phyloP scores from a whole-genome alignment of 2,329 filamentous ascomycete species.

The Fusarium lateritium region DNA sequence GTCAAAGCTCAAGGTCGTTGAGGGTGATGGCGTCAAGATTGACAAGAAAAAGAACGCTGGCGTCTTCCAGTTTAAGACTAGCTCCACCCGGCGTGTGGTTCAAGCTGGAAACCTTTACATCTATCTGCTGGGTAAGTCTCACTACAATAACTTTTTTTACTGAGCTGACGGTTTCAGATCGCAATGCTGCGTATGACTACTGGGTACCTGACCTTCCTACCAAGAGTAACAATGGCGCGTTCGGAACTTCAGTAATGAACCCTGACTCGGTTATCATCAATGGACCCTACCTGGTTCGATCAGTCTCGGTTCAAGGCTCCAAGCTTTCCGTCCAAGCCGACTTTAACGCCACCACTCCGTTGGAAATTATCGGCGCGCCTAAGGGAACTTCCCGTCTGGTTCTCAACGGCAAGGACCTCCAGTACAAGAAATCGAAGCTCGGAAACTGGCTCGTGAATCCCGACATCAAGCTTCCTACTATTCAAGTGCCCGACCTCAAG shows the following conservation, averaged over 20 bases:
- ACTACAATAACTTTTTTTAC: fast-evolving
- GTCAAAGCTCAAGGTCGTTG: slow-evolving; percentile 25
- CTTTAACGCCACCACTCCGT: slow-evolving; percentile 75
- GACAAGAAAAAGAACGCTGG: slow-evolving; percentile 36
- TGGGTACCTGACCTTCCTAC: slow-evolving; percentile 73
- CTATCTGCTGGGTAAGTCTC: slow-evolving; percentile 55
- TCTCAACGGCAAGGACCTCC: slow-evolving; percentile 58
- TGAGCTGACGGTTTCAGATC: slow-evolving; percentile 57
- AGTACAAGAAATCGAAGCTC: slow-evolving; percentile 56
- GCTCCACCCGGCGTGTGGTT: slow-evolving; percentile 49
- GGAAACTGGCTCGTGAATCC: slow-evolving; percentile 67
- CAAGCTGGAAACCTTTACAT: slow-evolving; percentile 59
- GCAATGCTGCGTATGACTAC: slow-evolving; percentile 77
- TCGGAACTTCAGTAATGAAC: slow-evolving; percentile 55
- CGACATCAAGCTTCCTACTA: slow-evolving; percentile 64
- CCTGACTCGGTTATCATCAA: slow-evolving; percentile 64
- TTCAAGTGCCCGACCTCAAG: slow-evolving; percentile 69
- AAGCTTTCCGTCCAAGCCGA: slow-evolving; percentile 77
- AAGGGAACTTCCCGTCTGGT: slow-evolving; percentile 61
- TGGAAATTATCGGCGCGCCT: slow-evolving; percentile 78
- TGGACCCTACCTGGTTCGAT: slow-evolving; percentile 75
- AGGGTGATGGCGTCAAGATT: slow-evolving; percentile 51
- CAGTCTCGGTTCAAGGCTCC: slow-evolving; percentile 68
- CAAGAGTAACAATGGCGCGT: slow-evolving; percentile 44
- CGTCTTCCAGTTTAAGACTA: slow-evolving; percentile 53